Evolutionary conservation across 164 flowering plant species (phyloP), one percentile per base, ranked within the genome.

Genomic region (Aristolochia californica): DNA sequence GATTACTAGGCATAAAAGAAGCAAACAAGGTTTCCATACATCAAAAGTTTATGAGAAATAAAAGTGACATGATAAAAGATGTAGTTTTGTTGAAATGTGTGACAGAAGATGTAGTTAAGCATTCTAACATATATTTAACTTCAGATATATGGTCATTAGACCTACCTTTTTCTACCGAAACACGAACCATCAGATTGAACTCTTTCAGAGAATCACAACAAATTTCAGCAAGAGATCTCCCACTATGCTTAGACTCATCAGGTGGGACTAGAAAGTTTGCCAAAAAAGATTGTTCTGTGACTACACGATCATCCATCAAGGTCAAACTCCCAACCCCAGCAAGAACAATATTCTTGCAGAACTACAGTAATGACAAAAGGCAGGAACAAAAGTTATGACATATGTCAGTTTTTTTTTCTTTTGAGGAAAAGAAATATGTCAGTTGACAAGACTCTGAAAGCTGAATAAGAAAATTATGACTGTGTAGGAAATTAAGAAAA

Each of bases 311-410:
- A 70, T 94, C 97, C 74, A 83, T 71, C 63, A 94, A 59, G 7
- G 96, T 87, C 75, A 94, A 61, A 72, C 99, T 94, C 9, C 99
- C 97, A 59, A 94, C 83, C 64, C 99, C 99, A 0, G 99, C 97
- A 27, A 90, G 70, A 38, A 90, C 89, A 77, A 94, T 82, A 58
- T 94, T 90, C 80, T 94, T 94, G 82, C 97, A 94, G 65, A 94
- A 87, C 99, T 94, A 73, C 16, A 27, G 43, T 22, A n/a, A 54
- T 27, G 5, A 23, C 26, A 27, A 14, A n/a, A 21, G 27, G 15
- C 30, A 52, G 17, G 13, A 23, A 52, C 21, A 24, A 9, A 9
- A 1, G 20, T 21, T n/a, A n/a, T n/a, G n/a, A n/a, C n/a, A n/a
- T n/a, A n/a, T n/a, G n/a, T n/a, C n/a, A n/a, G n/a, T n/a, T n/a